These are phyloP conservation scores for Bondarzewia mesenterica DNA, from an alignment of 1,284 basidiomycete species.

Conservation along the genomic window DNA sequence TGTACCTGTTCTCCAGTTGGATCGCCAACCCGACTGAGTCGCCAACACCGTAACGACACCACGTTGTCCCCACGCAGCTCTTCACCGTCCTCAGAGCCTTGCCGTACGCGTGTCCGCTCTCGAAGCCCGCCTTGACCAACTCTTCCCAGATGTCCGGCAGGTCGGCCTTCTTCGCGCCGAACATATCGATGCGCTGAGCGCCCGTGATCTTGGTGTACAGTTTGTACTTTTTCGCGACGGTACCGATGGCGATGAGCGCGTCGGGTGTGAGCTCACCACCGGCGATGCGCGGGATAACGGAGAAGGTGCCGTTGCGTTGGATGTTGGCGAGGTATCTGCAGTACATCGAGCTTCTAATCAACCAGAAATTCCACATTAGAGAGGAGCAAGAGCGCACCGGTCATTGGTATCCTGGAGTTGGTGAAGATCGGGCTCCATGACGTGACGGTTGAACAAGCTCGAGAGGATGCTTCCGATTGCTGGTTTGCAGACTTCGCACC, in stretches of 20 bases:
- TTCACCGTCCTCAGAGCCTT: background rate
- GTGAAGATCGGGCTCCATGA: background rate
- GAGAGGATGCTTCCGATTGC: background rate
- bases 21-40: conserved; percentile 1
- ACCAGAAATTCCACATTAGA: background rate
- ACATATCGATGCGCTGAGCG: conserved; percentile 1
- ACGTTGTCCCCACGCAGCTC: background rate
- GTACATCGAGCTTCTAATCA: background rate
- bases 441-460: background rate
- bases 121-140: background rate
- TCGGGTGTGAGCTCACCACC: conserved; percentile 1
- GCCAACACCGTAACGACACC: background rate
- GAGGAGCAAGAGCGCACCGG: background rate
- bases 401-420: conserved; percentile 1
- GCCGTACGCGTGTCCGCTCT: conserved; percentile 1
- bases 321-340: background rate
- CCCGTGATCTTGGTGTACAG: background rate
- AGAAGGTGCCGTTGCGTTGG: background rate
- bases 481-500: conserved; percentile 1
- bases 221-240: background rate
- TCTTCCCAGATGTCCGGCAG: background rate
- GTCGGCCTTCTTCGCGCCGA: conserved; percentile 1
- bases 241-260: background rate
- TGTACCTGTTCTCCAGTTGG: background rate
- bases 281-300: background rate